A percentile compares a stretch with the other conserved stretches of the same genome.
These are phyloP conservation scores for Vicia villosa DNA, from an alignment of 306 rosid species.

Conservation along the genomic window DNA sequence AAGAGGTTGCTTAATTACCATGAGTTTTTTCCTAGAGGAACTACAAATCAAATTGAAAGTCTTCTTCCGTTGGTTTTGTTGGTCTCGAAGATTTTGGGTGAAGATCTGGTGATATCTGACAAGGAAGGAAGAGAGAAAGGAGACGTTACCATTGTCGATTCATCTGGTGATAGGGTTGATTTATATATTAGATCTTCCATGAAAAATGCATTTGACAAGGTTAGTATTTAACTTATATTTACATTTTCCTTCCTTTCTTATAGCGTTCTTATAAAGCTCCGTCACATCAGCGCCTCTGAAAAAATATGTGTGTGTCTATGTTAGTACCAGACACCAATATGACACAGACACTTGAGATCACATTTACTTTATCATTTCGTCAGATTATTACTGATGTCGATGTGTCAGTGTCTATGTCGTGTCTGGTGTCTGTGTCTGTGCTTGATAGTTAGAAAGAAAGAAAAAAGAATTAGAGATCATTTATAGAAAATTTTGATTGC, in stretches of 20 bases:
- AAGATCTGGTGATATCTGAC: slow-evolving; percentile 62
- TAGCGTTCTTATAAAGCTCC: no score
- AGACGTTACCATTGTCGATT: slow-evolving; percentile 60
- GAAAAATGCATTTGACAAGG: slow-evolving; percentile 71
- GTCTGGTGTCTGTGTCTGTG: no score
- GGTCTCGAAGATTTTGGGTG: slow-evolving; percentile 74
- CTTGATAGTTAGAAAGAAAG: no score
- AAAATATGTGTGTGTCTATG: no score
- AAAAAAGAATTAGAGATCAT: no score
- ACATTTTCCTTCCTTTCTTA: background rate
- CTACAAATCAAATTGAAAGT: slow-evolving; percentile 64
- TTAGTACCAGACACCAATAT: no score
- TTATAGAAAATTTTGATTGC: background rate
- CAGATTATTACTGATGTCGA: no score
- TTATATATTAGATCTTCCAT: slow-evolving; percentile 68
- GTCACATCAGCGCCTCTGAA: no score
- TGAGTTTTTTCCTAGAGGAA: slow-evolving; percentile 71
- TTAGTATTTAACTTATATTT: slow-evolving; percentile 26
- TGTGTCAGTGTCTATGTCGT: no score
- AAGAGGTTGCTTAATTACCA: slow-evolving; percentile 71
- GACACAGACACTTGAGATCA: no score
- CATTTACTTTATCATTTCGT: no score
- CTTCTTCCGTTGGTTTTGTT: slow-evolving; percentile 77
- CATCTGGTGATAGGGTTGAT: slow-evolving; percentile 67
- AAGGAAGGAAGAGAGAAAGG: slow-evolving; percentile 50